Evolutionary conservation across 1,284 basidiomycete genomes (phyloP).

Genomic region (Gymnopus androsaceus): DNA sequence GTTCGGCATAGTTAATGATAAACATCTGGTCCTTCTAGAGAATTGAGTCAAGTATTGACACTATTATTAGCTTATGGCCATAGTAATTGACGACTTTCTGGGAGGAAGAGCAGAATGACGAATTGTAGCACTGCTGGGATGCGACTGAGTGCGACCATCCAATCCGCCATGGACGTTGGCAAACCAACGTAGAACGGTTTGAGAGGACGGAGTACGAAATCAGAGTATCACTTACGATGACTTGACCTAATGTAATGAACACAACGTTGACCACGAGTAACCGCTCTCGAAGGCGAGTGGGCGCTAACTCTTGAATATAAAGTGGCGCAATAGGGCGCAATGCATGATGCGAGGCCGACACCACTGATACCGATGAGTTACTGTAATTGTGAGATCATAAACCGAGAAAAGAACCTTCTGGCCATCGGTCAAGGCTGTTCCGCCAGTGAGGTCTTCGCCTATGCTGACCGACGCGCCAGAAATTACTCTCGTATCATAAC

Average conservation of each 20-base stretch:
- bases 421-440: slow-evolving; percentile 54
- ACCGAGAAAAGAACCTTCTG: slow-evolving; percentile 54
- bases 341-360: slow-evolving; percentile 72
- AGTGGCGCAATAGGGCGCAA: slow-evolving; percentile 54
- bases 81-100: slow-evolving; percentile 71
- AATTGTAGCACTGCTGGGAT: slow-evolving; percentile 71
- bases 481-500: slow-evolving; percentile 82
- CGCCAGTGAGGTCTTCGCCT: slow-evolving; percentile 56
- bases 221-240: slow-evolving; percentile 77
- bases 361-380: slow-evolving; percentile 77
- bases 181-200: slow-evolving; percentile 74
- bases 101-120: slow-evolving; percentile 62
- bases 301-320: slow-evolving; percentile 84
- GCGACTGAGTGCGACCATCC: slow-evolving; percentile 79
- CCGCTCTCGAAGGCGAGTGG: slow-evolving; percentile 72
- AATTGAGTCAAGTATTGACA: no score
- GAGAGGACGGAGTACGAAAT: no score
- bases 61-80: not conserved
- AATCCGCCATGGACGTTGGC: slow-evolving; percentile 61
- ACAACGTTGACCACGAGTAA: slow-evolving; percentile 74
- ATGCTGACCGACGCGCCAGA: slow-evolving; percentile 78
- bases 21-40: no score
- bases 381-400: slow-evolving; percentile 34
- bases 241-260: slow-evolving; percentile 73
- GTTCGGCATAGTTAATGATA: no score